These are phyloP conservation scores for Phialophora verrucosa DNA, from an alignment of 2,329 filamentous ascomycete genomes.

Conservation along the genomic window DNA sequence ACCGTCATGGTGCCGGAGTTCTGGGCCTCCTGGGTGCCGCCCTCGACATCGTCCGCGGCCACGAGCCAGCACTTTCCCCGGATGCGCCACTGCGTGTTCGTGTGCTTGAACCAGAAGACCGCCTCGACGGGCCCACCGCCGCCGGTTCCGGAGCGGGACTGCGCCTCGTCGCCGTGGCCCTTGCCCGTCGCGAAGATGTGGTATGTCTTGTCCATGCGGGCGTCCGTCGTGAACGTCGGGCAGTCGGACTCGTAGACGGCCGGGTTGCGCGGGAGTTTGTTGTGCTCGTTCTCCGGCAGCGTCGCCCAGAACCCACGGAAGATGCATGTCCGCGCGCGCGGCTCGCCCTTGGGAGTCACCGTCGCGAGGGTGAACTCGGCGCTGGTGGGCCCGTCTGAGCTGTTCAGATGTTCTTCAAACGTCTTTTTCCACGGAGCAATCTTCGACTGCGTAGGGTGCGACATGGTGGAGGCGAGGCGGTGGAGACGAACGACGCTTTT, in stretches of 20 bases:
- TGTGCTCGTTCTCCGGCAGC: constrained; percentile 73
- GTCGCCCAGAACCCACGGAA: constrained; percentile 82
- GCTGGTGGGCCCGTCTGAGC: constrained; percentile 44
- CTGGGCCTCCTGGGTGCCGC: constrained; percentile 54
- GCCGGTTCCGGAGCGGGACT: constrained; percentile 58
- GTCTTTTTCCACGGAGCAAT: constrained; percentile 59
- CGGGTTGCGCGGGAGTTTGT: constrained; percentile 74
- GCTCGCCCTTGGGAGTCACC: constrained; percentile 44
- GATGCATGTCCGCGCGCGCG: constrained; percentile 76
- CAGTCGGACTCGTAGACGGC: constrained; percentile 75
- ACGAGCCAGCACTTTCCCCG: constrained; percentile 78
- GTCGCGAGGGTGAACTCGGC: constrained; percentile 54
- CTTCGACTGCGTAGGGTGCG: constrained; percentile 44
- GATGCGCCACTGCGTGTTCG: constrained; percentile 81
- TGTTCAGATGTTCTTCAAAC: constrained; percentile 57
- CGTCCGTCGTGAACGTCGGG: constrained; percentile 84
- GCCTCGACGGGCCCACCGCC: constrained; percentile 78
- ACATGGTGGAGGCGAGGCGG: constrained; percentile 46
- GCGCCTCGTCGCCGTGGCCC: constrained; percentile 52
- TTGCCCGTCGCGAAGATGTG: constrained; percentile 67
- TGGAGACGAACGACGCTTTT: constrained; percentile 15
- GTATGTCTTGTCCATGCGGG: constrained; percentile 79
- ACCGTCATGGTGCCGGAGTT: constrained; percentile 63
- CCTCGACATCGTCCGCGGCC: constrained; percentile 68
- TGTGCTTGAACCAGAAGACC: constrained; percentile 77